Evolutionary conservation across 2,329 filamentous ascomycete species (phyloP), one percentile per base, ranked within the genome.

Genomic region (Plenodomus biglobosus): DNA sequence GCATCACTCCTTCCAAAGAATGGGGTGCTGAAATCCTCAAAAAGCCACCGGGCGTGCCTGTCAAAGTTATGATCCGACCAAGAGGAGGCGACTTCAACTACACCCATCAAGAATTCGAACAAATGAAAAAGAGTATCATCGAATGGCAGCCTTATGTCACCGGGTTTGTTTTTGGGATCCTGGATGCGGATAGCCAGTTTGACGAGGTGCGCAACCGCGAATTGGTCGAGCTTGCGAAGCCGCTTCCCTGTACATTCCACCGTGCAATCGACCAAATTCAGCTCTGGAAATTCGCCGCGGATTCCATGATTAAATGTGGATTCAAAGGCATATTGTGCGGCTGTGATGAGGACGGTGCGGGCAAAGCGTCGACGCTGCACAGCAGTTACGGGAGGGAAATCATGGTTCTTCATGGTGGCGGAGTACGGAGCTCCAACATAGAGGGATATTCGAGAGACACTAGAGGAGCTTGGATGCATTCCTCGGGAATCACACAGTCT

Each of bases 21-120:
- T 52, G 58, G 48, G 47, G 72, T n/a, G 20, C 48, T 30, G 40
- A 51, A 16, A 55, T 65, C 42, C 27, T 11, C 3, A 69, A 54
- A 59, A 59, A 58, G 42, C 44, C 44, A 47, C 58, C 52, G 6
- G 35, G 32, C 1, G 71, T 75, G 38, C 78, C 79, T 0, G 66
- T 82, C 16, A 75, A 78, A 52, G 69, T 79, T 24, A 82, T 83
- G 79, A 77, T 82, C 46, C 73, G 80, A 1, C 78, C 80, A 0
- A 74, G 77, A 8, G 69, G 70, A 1, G 73, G 75, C 0, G 47
- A 73, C 46, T 82, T 82, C 53, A 50, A 56, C 7, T 81, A 81
- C 48, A 62, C 65, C 0, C 41, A 64, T 0, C 22, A 46, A 0
- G 78, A 81, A 19, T 75, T 77, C 20, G 55, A 65, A 2, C 19